These are phyloP conservation scores for Casuarina glauca DNA, from an alignment of 306 rosid genomes.

Conservation along the genomic window DNA sequence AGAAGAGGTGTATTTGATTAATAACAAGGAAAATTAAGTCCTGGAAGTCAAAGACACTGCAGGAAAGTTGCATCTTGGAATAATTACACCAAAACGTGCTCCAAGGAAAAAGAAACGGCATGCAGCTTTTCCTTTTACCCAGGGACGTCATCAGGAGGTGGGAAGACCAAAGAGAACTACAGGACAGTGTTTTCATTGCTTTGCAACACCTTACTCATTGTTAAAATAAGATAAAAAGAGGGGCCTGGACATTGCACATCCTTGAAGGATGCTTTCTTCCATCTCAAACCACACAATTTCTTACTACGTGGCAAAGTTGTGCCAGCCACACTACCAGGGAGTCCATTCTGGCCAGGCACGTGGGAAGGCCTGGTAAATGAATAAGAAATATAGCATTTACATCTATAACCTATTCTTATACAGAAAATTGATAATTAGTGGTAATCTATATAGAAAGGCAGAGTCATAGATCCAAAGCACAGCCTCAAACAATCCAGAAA, in stretches of 20 bases:
- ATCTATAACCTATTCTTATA: neutral
- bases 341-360: neutral
- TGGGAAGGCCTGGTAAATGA: neutral
- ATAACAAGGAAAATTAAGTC: neutral
- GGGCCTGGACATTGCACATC: neutral
- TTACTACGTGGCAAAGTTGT: neutral
- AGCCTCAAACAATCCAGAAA: neutral
- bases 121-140: slow-evolving; percentile 4
- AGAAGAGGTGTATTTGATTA: neutral
- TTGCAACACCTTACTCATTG: neutral
- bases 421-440: neutral
- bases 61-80: slow-evolving; percentile 7
- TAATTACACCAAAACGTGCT: neutral
- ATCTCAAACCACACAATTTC: neutral
- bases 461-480: neutral
- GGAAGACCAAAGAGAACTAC: slow-evolving; percentile 1
- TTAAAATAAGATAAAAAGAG: neutral
- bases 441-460: neutral
- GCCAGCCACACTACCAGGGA: neutral
- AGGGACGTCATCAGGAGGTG: slow-evolving; percentile 9
- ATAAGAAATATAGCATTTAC: neutral
- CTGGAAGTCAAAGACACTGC: slow-evolving; percentile 9
- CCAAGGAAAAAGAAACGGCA: neutral
- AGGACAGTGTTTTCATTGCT: neutral
- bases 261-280: neutral